Evolutionary conservation across 192 early-diverging fungal genomes (phyloP).

Genomic region (Lunasporangiospora selenospora): DNA sequence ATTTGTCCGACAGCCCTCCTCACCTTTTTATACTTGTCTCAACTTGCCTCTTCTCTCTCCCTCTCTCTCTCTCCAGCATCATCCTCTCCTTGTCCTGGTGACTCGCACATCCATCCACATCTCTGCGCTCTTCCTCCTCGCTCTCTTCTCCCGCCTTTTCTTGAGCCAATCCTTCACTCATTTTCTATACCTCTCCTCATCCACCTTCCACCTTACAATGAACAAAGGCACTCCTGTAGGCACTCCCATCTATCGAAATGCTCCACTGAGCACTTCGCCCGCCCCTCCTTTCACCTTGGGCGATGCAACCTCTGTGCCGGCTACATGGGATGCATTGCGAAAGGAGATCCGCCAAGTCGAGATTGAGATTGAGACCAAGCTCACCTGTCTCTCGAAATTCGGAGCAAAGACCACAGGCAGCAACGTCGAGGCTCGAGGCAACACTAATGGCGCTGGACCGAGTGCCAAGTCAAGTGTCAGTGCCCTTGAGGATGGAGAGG

Average conservation of each 20-base stretch:
- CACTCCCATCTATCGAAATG: constrained; percentile 39
- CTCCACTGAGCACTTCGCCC: constrained; percentile 32
- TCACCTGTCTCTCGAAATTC: constrained; percentile 61
- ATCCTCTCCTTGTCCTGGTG: no score
- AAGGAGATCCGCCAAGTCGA: constrained; percentile 76
- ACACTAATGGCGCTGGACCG: constrained; percentile 15
- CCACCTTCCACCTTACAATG: no score
- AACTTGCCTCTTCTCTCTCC: no score
- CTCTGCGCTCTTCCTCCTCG: no score
- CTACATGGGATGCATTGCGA: constrained; percentile 71
- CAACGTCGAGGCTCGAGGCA: constrained; percentile 11
- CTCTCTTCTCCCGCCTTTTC: no score
- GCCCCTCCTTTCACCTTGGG: constrained; percentile 19
- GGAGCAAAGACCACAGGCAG: constrained; percentile 37
- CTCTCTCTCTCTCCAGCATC: no score
- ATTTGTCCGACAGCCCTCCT: no score
- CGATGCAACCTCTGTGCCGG: constrained; percentile 33
- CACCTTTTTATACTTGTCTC: no score
- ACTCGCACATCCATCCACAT: no score
- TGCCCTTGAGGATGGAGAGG: constrained; percentile 31
- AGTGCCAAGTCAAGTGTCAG: constrained; percentile 9
- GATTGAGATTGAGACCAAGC: constrained; percentile 73
- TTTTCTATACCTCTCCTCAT: no score
- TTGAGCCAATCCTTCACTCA: no score
- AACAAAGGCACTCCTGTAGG: constrained; percentile 26